Conservation (phyloP, 2,329 filamentous ascomycete genomes). For the Microthyrium microscopicum region DNA sequence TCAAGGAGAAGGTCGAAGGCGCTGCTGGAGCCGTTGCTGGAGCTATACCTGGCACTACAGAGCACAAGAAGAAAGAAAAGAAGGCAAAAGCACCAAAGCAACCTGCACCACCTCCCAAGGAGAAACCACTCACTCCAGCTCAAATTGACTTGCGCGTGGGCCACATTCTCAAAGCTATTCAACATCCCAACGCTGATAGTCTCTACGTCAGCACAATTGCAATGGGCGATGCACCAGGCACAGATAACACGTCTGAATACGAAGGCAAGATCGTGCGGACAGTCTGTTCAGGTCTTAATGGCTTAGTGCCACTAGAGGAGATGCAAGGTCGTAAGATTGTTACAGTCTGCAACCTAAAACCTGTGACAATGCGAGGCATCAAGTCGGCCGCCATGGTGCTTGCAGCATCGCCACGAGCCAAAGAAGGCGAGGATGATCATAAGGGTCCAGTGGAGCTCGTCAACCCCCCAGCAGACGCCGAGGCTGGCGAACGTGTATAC, state of each 20-base stretch:
- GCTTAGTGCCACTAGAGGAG: conserved; percentile 77
- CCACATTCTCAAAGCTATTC: conserved; percentile 89
- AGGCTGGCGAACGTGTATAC: conserved; percentile 73
- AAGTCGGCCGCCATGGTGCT: conserved; percentile 80
- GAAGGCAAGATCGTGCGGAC: conserved; percentile 86
- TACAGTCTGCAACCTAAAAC: conserved; percentile 94
- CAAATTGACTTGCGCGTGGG: conserved; percentile 92
- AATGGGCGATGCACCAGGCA: conserved; percentile 71
- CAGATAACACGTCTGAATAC: conserved; percentile 78
- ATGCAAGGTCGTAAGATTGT: conserved; percentile 96
- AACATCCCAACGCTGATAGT: conserved; percentile 92
- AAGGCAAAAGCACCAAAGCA: conserved; percentile 75
- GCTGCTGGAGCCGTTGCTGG: conserved; percentile 24
- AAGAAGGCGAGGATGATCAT: conserved; percentile 68
- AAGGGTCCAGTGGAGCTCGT: conserved; percentile 91
- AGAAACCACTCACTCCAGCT: conserved; percentile 63
- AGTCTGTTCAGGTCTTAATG: conserved; percentile 92
- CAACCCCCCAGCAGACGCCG: conserved; percentile 57
- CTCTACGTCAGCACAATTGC: conserved; percentile 92
- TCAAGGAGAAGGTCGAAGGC: conserved; percentile 37
- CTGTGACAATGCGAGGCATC: conserved; percentile 93
- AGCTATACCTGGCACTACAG: conserved; percentile 25
- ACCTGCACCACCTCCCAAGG: conserved; percentile 40
- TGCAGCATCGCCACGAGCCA: conserved; percentile 70
- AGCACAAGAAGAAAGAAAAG: conserved; percentile 61